phyloP scores from a whole-genome alignment of 768 basidiomycete genomes.

The Tubosaeta sp. region DNA sequence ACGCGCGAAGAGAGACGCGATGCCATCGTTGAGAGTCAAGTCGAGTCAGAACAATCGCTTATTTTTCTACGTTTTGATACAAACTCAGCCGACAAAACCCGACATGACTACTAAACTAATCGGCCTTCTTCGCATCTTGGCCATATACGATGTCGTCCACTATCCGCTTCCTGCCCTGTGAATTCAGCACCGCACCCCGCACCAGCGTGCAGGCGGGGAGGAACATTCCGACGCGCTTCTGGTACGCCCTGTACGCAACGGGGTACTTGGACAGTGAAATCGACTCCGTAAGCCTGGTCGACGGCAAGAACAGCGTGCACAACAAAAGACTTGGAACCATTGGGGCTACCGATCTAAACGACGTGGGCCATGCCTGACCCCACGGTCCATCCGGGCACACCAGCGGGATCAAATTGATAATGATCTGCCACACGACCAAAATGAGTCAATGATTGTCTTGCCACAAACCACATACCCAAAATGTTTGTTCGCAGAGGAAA shows the following conservation, averaged over 20 bases:
- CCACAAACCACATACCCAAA: constrained; percentile 57
- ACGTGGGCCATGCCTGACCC: constrained; percentile 22
- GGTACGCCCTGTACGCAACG: constrained; percentile 64
- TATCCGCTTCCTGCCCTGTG: constrained; percentile 34
- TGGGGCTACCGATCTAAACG: constrained; percentile 28
- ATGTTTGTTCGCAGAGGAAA: constrained; percentile 83
- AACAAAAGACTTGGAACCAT: constrained; percentile 59
- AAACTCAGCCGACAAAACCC: constrained; percentile 15
- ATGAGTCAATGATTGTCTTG: constrained; percentile 2
- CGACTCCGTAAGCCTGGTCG: constrained; percentile 75
- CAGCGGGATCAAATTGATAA: constrained; percentile 65
- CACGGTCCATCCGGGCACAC: constrained; percentile 37
- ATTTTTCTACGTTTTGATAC: constrained; percentile 12
- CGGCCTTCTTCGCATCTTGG: constrained; percentile 24
- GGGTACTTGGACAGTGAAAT: constrained; percentile 78
- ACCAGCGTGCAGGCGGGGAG: constrained; percentile 43
- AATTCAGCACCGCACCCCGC: constrained; percentile 37
- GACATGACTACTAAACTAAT: constrained; percentile 9
- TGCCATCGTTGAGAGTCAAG: constrained; percentile 44
- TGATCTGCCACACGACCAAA: constrained; percentile 39
- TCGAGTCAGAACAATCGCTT: not conserved
- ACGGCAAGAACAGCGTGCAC: constrained; percentile 69
- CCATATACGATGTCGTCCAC: constrained; percentile 46
- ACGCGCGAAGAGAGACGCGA: constrained; percentile 58
- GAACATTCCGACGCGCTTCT: constrained; percentile 80